Conservation (phyloP, 23 red algal genomes). For the Gracilaria domingensis region DNA sequence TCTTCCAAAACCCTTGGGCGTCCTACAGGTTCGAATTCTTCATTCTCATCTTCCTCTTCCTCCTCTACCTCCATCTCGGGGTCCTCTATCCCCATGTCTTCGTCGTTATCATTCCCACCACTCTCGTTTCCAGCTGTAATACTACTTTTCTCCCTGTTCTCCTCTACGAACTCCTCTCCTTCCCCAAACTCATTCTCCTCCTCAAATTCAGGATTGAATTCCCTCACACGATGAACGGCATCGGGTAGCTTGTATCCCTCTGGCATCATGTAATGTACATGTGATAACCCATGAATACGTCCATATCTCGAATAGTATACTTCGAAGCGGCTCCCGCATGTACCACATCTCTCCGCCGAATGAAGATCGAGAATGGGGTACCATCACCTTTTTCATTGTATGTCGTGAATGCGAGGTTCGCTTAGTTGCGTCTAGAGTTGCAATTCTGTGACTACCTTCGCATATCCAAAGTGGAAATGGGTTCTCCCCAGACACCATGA, state of each 20-base stretch:
- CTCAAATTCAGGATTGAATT: not conserved
- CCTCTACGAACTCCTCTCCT: too few species aligned
- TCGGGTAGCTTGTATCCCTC: slow-evolving; percentile 31
- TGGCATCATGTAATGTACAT: slow-evolving; percentile 19
- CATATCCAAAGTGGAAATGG: not conserved
- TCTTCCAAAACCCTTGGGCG: too few species aligned
- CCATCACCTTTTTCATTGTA: not conserved
- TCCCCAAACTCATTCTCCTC: too few species aligned
- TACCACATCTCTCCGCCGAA: not conserved
- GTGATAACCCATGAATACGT: not conserved
- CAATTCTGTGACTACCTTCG: not conserved
- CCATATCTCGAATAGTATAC: not conserved
- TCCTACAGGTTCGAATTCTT: too few species aligned
- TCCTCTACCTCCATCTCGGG: too few species aligned
- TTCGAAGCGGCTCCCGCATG: slow-evolving; percentile 15
- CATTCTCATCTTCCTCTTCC: too few species aligned
- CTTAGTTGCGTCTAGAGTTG: not conserved
- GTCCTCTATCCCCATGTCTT: too few species aligned
- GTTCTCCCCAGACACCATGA: not conserved
- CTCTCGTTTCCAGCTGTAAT: too few species aligned
- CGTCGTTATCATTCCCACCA: too few species aligned
- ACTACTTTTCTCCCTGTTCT: too few species aligned
- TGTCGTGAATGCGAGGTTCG: not conserved
- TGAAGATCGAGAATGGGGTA: slow-evolving; percentile 2
- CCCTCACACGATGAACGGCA: slow-evolving; percentile 4